Base-by-base conservation (phyloP, 192 early-diverging fungal genomes). In the Coemansia sp. region DNA sequence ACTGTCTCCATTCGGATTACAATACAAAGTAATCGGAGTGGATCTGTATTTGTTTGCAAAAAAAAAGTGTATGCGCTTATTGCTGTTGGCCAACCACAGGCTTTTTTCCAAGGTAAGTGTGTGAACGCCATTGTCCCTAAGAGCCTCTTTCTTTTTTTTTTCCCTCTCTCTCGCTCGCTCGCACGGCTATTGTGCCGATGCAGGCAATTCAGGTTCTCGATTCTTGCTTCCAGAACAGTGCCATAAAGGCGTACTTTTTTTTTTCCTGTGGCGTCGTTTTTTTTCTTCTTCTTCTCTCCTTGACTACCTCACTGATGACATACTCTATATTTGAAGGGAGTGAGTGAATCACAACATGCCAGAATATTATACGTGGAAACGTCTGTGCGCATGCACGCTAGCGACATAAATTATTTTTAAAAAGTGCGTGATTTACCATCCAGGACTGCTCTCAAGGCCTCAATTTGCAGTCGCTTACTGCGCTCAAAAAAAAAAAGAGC, bases 71-170 rank as follows among this genome's bases (percentile, higher is more conserved):
- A 60, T 60, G 58, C 35, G 58, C 21, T 33, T 60, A n/a, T 19
- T 60, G 58, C 16, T 55, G 10, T 32, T 38, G 35, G 58, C 58
- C 58, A 60, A 38, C 58, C 30, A 60, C 3, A 60, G 58, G 58
- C 58, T 60, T 6, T 37, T 11, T 33, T 28, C 53, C 53, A 60
- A 60, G 58, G 58, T 38, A 60, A 60, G 58, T 60, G 52, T 32
- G 52, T 16, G n/a, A 60, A 16, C 23, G 4, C 32, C 17, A 38
- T 60, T 60, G 58, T 55, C 26, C 52, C 28, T 50, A 19, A 16
- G 47, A 13, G 42, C 42, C 42, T 43, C 42, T 43, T 50, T 50
- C 23, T 23, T 23, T 9, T 50, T 50, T 28, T 14, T 26, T 26
- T 9, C 21, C 21, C 13, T 14, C 13, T 55, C 52, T 30, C 49